Evolutionary conservation across 345 rosid species (phyloP), one percentile per base, ranked within the genome.

Genomic region (Rhizophora apiculata): DNA sequence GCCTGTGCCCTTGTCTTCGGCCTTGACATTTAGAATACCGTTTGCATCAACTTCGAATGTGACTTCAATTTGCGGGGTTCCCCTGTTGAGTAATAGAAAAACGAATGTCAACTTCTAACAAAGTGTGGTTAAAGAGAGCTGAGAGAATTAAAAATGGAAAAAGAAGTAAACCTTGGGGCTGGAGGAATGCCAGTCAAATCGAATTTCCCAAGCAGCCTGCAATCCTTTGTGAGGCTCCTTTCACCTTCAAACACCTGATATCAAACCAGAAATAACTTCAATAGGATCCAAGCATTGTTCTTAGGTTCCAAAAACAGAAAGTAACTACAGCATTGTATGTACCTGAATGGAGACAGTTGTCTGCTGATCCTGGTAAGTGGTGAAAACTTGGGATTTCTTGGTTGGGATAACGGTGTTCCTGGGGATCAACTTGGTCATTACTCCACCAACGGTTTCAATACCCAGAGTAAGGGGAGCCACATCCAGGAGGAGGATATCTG

Each of bases 311-410:
- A 13, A 43, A 43, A 2, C 5, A 43, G 49, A 43, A 11, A 39
- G 18, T 11, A 43, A 13, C 49, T 11, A 13, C 49, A 43, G 26
- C 3, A 29, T 20, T 6, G 20, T 6, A 64, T 20, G 6, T 72
- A 72, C 75, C 70, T 63, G 72, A 54, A 78, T 74, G 3, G 82
- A 30, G 21, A 78, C 82, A 2, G 67, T 66, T 0, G 82, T 70
- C 34, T 78, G 82, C 67, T 74, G 78, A 52, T 78, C 82, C 64
- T 78, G 78, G 66, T 78, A 78, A 20, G 82, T 74, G 18, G 75
- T 78, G 68, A 78, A 78, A 16, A 67, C 68, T 51, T 78, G 82
- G 39, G 82, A 78, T 36, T 74, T 78, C 78, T 74, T 78, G 6
- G 69, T 66, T 32, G 75, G 82, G 29, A 78, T 67, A 8, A 65